phyloP scores from a whole-genome alignment of 176 grass and related monocot genomes.

The Cenchrus fungigraminus region DNA sequence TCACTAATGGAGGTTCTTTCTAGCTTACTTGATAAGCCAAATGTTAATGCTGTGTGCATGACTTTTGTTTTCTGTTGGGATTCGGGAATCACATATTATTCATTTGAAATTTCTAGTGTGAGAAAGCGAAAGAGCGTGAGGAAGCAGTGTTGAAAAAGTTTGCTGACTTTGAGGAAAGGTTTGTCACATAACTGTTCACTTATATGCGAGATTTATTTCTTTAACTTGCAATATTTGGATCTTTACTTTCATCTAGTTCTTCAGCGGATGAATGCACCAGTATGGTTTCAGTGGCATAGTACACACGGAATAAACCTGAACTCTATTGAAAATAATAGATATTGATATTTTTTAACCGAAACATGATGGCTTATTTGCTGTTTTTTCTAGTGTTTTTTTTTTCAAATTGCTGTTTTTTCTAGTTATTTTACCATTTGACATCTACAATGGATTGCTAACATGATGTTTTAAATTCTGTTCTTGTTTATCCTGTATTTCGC shows the following conservation, averaged over 20 bases:
- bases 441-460: not conserved
- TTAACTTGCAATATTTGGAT: not conserved
- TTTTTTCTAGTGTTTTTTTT: not conserved
- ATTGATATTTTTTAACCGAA: not conserved
- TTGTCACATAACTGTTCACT: conserved; percentile 33
- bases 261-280: not conserved
- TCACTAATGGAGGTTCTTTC: conserved; percentile 78
- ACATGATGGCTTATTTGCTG: not conserved
- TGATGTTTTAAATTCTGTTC: not conserved
- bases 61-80: conserved; percentile 15
- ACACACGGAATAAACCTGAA: not conserved
- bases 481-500: conserved; percentile 3
- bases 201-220: conserved; percentile 5
- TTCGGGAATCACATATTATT: conserved; percentile 24
- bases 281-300: not conserved
- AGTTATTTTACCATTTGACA: conserved; percentile 22
- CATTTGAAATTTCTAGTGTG: conserved; percentile 61
- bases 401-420: not conserved
- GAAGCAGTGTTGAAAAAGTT: conserved; percentile 66
- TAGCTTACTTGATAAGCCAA: conserved; percentile 35
- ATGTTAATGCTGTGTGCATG: conserved; percentile 16
- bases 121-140: conserved; percentile 89
- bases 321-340: not conserved
- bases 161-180: conserved; percentile 75
- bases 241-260: conserved; percentile 1